Conservation (phyloP, 148 eudicot genomes). For the Camellia sinensis region DNA sequence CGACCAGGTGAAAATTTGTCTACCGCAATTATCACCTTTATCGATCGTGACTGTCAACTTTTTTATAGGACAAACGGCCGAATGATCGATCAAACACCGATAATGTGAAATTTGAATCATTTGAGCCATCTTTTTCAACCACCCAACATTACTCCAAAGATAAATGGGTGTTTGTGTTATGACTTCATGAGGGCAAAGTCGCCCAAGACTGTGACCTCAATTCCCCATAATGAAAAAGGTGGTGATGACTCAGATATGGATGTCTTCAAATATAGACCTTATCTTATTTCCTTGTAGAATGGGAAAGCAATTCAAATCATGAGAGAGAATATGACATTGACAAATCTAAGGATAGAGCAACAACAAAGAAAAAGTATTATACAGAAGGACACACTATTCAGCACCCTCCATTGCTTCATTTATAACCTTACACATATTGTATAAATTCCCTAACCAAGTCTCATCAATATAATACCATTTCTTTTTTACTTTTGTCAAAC, state of each 20-base stretch:
- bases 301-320: constrained; percentile 36
- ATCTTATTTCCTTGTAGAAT: constrained; percentile 45
- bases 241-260: constrained; percentile 42
- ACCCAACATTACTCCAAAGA: no score
- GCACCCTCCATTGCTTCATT: constrained; percentile 13
- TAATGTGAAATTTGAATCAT: no score
- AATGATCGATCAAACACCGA: no score
- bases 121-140: no score
- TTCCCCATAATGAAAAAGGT: constrained; percentile 6
- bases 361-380: background rate
- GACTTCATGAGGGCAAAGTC: constrained; percentile 12
- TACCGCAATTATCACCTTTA: no score
- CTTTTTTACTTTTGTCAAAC: background rate
- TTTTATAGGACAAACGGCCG: no score
- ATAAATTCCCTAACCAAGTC: background rate
- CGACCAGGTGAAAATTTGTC: no score
- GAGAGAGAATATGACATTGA: constrained; percentile 19
- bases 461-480: constrained; percentile 2
- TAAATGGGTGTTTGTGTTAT: background rate
- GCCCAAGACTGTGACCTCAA: background rate
- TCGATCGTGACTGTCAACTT: no score
- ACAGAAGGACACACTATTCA: constrained; percentile 12
- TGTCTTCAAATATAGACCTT: constrained; percentile 38
- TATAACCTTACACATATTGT: constrained; percentile 8
- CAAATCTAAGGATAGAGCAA: constrained; percentile 18